Evolutionary conservation across 176 grass and related monocot species (phyloP).

Genomic region (Aegilops umbellulata): DNA sequence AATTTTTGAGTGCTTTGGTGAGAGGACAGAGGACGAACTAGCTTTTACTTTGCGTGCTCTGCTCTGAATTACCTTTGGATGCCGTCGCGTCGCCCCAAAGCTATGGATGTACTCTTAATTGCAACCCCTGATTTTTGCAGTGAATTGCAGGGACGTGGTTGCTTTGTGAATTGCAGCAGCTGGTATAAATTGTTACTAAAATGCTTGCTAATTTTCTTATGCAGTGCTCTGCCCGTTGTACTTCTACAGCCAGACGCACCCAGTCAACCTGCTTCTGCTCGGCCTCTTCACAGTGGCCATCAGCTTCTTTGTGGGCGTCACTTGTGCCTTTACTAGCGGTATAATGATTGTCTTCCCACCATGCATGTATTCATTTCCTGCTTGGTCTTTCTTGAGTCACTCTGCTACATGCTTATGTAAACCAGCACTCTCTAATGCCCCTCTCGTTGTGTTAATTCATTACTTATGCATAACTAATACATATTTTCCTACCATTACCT

Average conservation of each 20-base stretch:
- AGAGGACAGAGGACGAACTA: not conserved
- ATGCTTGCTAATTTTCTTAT: not conserved
- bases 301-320: constrained; percentile 73
- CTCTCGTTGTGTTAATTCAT: not conserved
- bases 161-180: too few relatives aligned
- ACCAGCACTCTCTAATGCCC: not conserved
- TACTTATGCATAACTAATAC: not conserved
- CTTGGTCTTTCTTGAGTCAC: not conserved
- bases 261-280: constrained; percentile 69
- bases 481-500: too few relatives aligned
- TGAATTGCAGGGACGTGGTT: too few relatives aligned
- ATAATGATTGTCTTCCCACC: constrained; percentile 10
- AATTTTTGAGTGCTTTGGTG: not conserved
- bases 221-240: constrained; percentile 58
- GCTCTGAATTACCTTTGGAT: too few relatives aligned
- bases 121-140: not conserved
- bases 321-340: constrained; percentile 90
- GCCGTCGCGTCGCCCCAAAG: not conserved
- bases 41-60: constrained; percentile 20
- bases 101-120: not conserved
- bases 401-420: too few relatives aligned
- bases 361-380: too few relatives aligned
- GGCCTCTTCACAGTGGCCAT: constrained; percentile 66
- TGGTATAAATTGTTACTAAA: not conserved
- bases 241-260: constrained; percentile 68